A percentile compares a stretch with the other conserved stretches of the same genome.
Evolutionary conservation across 768 basidiomycete genomes (phyloP).

Genomic region (Strobilomyces confusus): DNA sequence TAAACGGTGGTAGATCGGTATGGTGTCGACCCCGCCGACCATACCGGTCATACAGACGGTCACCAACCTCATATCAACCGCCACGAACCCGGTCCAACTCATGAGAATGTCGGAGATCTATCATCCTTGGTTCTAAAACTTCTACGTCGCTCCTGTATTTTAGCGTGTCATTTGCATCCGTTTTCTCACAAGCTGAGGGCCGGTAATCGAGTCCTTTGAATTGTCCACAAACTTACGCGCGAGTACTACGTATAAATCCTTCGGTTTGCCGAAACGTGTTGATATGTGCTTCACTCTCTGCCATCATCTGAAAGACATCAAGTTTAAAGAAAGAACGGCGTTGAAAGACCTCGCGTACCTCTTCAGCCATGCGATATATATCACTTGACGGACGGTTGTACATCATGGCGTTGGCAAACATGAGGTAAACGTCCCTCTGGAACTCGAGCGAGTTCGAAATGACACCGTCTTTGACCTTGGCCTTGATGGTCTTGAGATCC

Average conservation of each 20-base stretch:
- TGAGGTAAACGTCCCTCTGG: constrained; percentile 84
- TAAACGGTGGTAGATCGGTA: constrained; percentile 19
- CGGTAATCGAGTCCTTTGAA: background rate
- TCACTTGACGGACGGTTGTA: constrained; percentile 87
- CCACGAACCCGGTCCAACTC: constrained; percentile 82
- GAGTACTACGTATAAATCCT: constrained; percentile 51
- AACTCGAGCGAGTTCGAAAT: constrained; percentile 83
- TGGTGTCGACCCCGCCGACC: constrained; percentile 22
- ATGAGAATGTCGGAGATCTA: constrained; percentile 84
- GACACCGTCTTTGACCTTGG: constrained; percentile 75
- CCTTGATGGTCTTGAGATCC: constrained; percentile 91
- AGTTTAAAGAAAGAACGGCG: constrained; percentile 1
- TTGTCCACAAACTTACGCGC: constrained; percentile 17
- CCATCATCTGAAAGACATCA: constrained; percentile 57
- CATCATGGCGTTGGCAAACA: constrained; percentile 98
- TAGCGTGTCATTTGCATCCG: constrained; percentile 3
- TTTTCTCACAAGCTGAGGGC: background rate
- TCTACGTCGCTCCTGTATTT: background rate
- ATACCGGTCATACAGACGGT: constrained; percentile 74
- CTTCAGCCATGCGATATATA: constrained; percentile 87
- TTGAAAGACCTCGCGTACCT: constrained; percentile 44
- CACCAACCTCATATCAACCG: constrained; percentile 75
- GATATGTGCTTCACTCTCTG: constrained; percentile 64
- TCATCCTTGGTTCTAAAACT: constrained; percentile 73
- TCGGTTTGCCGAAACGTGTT: constrained; percentile 74